phyloP scores from a whole-genome alignment of 2,329 filamentous ascomycete species.

The Pestalotiopsis sp. region DNA sequence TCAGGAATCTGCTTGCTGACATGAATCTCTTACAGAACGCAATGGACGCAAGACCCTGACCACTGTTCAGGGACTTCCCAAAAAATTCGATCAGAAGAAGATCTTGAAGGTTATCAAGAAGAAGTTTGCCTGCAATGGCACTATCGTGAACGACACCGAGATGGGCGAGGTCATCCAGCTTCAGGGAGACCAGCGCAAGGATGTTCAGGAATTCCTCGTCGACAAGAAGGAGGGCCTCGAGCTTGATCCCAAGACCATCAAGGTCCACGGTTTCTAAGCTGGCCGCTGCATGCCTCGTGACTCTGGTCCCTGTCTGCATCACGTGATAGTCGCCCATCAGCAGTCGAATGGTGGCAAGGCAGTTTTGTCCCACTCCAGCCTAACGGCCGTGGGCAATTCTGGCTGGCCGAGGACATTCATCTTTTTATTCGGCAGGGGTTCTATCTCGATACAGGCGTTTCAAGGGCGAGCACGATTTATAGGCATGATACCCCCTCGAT shows the following conservation, averaged over 20 bases:
- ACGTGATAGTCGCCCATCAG: slow-evolving; percentile 21
- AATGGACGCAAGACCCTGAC: slow-evolving; percentile 99
- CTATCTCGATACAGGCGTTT: slow-evolving; percentile 32
- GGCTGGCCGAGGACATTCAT: slow-evolving; percentile 20
- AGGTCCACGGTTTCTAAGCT: slow-evolving; percentile 71
- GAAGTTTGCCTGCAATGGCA: slow-evolving; percentile 99
- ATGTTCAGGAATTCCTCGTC: slow-evolving; percentile 95
- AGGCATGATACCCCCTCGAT: slow-evolving; percentile 35
- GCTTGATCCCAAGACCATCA: slow-evolving; percentile 95
- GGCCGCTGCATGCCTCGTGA: slow-evolving; percentile 31
- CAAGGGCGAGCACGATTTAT: slow-evolving; percentile 31
- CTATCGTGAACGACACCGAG: slow-evolving; percentile 91
- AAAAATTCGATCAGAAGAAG: slow-evolving; percentile 99
- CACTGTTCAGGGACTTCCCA: slow-evolving; percentile 96
- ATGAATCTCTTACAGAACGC: slow-evolving; percentile 67
- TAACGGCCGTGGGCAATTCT: slow-evolving; percentile 22
- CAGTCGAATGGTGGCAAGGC: slow-evolving; percentile 13
- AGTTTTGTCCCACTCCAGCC: slow-evolving; percentile 17
- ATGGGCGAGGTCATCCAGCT: slow-evolving; percentile 99
- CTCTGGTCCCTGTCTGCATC: slow-evolving; percentile 22
- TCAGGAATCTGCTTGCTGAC: not conserved
- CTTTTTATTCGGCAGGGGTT: slow-evolving; percentile 22
- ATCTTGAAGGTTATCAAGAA: slow-evolving; percentile 99
- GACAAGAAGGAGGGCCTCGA: slow-evolving; percentile 95
- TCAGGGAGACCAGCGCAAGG: slow-evolving; percentile 98